Conservation (phyloP, 2,329 filamentous ascomycete genomes). For the Magnaporthiopsis poae region DNA sequence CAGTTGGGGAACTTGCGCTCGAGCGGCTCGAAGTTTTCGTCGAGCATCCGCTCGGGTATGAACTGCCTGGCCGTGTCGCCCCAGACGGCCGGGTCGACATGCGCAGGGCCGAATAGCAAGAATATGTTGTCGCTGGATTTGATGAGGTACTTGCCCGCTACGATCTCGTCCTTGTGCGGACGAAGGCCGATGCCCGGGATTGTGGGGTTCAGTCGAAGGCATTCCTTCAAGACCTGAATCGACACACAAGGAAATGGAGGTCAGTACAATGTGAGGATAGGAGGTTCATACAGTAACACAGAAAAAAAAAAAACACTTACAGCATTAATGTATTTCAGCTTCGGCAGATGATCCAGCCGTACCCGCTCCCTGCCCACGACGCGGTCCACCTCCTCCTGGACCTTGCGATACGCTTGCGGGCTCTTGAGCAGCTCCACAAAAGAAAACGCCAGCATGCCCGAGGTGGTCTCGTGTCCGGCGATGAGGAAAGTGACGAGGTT, state of each 20-base stretch:
- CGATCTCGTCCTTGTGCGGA: conserved; percentile 35
- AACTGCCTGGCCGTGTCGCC: conserved; percentile 49
- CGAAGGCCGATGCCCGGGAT: conserved; percentile 48
- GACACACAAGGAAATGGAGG: neutral
- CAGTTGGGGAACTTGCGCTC: conserved; percentile 43
- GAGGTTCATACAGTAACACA: too few species aligned
- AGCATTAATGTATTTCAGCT: conserved; percentile 57
- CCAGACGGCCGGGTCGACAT: conserved; percentile 46
- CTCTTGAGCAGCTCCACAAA: conserved; percentile 57
- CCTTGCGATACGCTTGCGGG: conserved; percentile 48
- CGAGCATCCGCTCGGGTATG: conserved; percentile 52
- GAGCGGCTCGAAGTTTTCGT: conserved; percentile 45
- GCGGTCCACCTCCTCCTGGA: conserved; percentile 57
- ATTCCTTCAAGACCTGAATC: conserved; percentile 48
- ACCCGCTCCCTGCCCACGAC: conserved; percentile 52
- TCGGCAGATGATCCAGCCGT: conserved; percentile 49
- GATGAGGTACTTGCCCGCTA: conserved; percentile 44
- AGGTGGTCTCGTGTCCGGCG: conserved; percentile 63
- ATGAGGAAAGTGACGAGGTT: conserved; percentile 67
- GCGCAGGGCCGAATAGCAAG: conserved; percentile 36
- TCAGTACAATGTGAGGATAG: neutral
- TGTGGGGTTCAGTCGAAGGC: conserved; percentile 51
- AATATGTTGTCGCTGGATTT: conserved; percentile 33
- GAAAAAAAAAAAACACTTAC: conserved; percentile 20
- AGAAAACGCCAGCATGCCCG: conserved; percentile 54